Conservation (phyloP, 192 early-diverging fungal genomes). For the Entophlyctis luteolus region DNA sequence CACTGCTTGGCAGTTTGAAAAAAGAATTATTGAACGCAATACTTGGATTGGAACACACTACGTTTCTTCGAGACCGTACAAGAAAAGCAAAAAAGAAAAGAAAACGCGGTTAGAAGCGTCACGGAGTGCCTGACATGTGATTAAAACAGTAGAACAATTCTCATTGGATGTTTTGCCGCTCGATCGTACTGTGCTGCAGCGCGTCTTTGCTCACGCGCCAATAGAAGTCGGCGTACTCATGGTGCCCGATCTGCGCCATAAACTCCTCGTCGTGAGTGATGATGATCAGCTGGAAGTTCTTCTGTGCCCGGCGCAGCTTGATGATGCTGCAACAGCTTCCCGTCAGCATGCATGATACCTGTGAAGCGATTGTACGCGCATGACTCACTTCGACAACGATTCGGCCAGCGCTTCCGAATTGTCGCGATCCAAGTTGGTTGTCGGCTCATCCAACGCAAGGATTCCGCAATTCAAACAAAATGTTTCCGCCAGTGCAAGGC, state of each 20-base stretch:
- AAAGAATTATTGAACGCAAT: too few relatives aligned
- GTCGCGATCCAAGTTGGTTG: conserved; percentile 87
- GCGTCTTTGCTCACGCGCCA: conserved; percentile 82
- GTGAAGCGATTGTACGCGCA: not conserved
- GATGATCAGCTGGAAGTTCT: conserved; percentile 94
- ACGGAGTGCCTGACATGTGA: too few relatives aligned
- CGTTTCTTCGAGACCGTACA: too few relatives aligned
- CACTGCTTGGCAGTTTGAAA: too few relatives aligned
- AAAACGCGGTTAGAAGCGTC: too few relatives aligned
- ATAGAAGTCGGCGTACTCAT: conserved; percentile 81
- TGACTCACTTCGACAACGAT: conserved; percentile 70
- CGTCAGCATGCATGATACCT: not conserved
- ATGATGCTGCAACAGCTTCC: conserved; percentile 84
- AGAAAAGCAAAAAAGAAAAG: too few relatives aligned
- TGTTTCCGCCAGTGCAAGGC: conserved; percentile 90
- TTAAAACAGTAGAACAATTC: too few relatives aligned
- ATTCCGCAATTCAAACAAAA: conserved; percentile 91
- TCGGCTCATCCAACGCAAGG: conserved; percentile 94
- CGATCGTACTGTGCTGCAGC: conserved; percentile 32
- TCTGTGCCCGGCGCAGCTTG: conserved; percentile 66
- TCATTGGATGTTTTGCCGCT: conserved; percentile 11
- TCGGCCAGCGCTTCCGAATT: conserved; percentile 85
- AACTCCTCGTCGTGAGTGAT: conserved; percentile 99
- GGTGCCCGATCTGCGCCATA: conserved; percentile 72
- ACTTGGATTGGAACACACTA: too few relatives aligned